These are phyloP conservation scores for Trichoderma hamatum DNA, from an alignment of 2,329 filamentous ascomycete genomes.

Conservation along the genomic window DNA sequence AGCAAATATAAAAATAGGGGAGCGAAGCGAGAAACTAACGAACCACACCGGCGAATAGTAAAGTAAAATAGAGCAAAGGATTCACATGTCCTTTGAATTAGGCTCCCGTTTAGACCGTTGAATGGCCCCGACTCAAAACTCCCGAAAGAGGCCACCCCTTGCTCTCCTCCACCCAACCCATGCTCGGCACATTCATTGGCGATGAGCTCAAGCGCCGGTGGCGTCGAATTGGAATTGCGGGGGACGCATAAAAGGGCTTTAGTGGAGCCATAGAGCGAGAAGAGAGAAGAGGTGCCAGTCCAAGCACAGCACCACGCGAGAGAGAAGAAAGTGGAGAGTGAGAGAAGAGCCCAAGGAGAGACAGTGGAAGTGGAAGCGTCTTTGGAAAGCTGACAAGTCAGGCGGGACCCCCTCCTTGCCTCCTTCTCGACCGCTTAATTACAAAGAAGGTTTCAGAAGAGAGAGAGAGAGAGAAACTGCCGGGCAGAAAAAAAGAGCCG, in stretches of 20 bases:
- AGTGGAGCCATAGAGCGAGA: constrained; percentile 15
- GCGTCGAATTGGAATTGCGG: constrained; percentile 17
- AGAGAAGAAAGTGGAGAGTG: background rate
- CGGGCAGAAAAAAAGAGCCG: background rate
- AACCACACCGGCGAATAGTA: background rate
- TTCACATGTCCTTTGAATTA: background rate
- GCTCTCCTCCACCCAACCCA: background rate
- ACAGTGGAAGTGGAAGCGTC: background rate
- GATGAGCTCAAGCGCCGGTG: constrained; percentile 3
- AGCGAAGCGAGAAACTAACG: background rate
- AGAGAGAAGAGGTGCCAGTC: too few relatives aligned
- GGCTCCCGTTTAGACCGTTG: background rate
- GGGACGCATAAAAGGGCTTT: constrained; percentile 3
- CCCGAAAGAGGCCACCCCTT: background rate
- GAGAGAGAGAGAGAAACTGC: background rate
- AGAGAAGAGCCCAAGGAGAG: background rate
- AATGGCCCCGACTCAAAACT: background rate
- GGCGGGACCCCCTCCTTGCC: background rate
- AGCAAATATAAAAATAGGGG: background rate
- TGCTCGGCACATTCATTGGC: constrained; percentile 18
- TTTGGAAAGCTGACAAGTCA: background rate
- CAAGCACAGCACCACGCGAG: too few relatives aligned
- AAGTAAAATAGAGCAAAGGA: background rate
- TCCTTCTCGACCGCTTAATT: background rate
- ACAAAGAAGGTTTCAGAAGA: background rate